These are phyloP conservation scores for Nakazawaea ambrosiae DNA, from an alignment of 805 yeast genomes.

Conservation along the genomic window DNA sequence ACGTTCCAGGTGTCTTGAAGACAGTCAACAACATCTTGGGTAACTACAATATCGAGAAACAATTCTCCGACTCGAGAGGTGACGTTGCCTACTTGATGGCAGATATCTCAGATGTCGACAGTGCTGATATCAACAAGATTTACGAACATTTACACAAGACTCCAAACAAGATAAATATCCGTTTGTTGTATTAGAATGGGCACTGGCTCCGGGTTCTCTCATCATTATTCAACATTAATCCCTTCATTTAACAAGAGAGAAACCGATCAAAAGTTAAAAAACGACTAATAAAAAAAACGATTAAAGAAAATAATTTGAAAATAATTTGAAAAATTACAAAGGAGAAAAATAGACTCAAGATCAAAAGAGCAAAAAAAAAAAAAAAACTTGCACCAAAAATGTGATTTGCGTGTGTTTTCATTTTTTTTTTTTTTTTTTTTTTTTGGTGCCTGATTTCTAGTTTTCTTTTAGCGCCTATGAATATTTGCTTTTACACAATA, in stretches of 20 bases:
- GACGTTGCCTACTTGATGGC: slow-evolving; percentile 98
- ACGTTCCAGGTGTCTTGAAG: slow-evolving; percentile 97
- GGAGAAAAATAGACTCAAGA: too few relatives aligned
- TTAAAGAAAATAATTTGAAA: too few relatives aligned
- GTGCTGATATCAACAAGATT: slow-evolving; percentile 74
- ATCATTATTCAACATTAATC: slow-evolving; percentile 6
- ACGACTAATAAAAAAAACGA: neutral
- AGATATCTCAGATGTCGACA: slow-evolving; percentile 81
- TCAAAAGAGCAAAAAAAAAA: too few relatives aligned
- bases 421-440: too few relatives aligned
- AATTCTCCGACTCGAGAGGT: slow-evolving; percentile 94
- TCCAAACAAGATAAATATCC: slow-evolving; percentile 83
- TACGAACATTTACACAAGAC: slow-evolving; percentile 84
- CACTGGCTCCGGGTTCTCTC: neutral
- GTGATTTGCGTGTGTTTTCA: too few relatives aligned
- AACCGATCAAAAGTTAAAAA: too few relatives aligned
- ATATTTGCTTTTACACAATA: too few relatives aligned
- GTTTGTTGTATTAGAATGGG: slow-evolving; percentile 78
- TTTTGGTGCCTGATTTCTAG: too few relatives aligned
- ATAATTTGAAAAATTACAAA: neutral
- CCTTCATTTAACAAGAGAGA: neutral
- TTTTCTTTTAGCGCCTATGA: too few relatives aligned
- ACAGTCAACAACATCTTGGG: slow-evolving; percentile 95
- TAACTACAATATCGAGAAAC: slow-evolving; percentile 94
- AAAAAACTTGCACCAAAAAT: too few relatives aligned